Evolutionary conservation across 2,329 filamentous ascomycete genomes (phyloP).

Genomic region (Zasmidium cellare): DNA sequence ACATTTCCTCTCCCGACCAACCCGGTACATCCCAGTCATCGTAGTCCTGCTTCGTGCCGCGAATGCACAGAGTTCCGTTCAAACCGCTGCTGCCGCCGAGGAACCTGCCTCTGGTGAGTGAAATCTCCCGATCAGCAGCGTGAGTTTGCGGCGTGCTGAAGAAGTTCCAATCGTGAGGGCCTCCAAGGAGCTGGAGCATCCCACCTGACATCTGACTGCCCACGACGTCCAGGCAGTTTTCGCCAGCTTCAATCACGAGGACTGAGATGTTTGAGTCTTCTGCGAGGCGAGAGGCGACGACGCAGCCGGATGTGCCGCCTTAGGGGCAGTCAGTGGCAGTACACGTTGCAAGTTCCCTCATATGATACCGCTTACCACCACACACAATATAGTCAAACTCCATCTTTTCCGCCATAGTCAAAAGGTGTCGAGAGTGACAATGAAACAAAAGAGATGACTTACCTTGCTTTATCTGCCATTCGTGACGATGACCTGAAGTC

Average conservation of each 20-base stretch:
- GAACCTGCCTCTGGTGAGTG: conserved; percentile 44
- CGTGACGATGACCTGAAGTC: no score
- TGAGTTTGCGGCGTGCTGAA: not conserved
- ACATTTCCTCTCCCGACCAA: conserved; percentile 29
- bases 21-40: conserved; percentile 27
- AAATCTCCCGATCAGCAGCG: conserved; percentile 38
- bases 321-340: no score
- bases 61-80: conserved; percentile 45
- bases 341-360: no score
- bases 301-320: conserved; percentile 28
- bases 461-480: no score
- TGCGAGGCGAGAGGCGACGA: conserved; percentile 27
- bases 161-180: not conserved
- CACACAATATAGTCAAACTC: not conserved
- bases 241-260: conserved; percentile 23
- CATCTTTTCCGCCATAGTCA: not conserved
- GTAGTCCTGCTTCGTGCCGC: conserved; percentile 45
- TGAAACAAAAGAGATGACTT: no score
- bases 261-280: conserved; percentile 30
- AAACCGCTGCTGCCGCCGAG: conserved; percentile 42
- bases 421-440: not conserved
- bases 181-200: not conserved
- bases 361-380: no score
- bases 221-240: not conserved
- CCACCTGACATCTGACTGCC: not conserved